Evolutionary conservation across 371 early-diverging fungal species (phyloP).

Genomic region (Polyrhizophydium stewartii): DNA sequence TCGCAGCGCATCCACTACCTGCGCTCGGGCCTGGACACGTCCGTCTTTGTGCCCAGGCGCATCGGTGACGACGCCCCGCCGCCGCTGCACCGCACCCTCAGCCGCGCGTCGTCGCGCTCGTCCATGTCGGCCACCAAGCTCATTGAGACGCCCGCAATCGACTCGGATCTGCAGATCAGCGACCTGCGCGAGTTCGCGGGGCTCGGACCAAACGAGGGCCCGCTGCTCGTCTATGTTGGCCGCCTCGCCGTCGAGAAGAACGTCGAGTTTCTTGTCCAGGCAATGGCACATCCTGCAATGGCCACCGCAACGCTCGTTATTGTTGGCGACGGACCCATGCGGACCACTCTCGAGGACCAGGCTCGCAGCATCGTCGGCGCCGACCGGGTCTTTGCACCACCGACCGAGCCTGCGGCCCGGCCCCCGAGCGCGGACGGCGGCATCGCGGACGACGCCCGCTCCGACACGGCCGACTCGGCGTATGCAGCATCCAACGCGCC

Average conservation of each 20-base stretch:
- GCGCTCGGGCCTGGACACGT: slow-evolving; percentile 38
- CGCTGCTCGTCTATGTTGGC: slow-evolving; percentile 38
- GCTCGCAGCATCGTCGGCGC: slow-evolving; percentile 28
- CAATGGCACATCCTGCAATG: slow-evolving; percentile 26
- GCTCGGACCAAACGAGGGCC: not conserved
- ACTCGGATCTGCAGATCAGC: slow-evolving; percentile 4
- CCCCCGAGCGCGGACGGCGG: not conserved
- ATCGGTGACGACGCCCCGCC: slow-evolving; percentile 14
- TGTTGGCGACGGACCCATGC: slow-evolving; percentile 43
- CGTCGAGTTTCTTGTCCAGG: slow-evolving; percentile 37
- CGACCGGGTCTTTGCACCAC: slow-evolving; percentile 15
- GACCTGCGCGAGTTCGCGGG: not conserved
- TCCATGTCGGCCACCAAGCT: not conserved
- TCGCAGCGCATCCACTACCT: slow-evolving; percentile 37
- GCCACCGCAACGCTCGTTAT: slow-evolving; percentile 26
- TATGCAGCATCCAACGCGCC: too few species aligned
- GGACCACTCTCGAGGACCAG: slow-evolving; percentile 23
- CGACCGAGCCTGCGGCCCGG: not conserved
- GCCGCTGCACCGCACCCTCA: not conserved
- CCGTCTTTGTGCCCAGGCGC: slow-evolving; percentile 27
- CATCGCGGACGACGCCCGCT: not conserved
- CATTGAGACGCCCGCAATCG: not conserved
- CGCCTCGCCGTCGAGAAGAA: slow-evolving; percentile 45
- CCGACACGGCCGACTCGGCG: not conserved
- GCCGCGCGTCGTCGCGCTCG: not conserved